Evolutionary conservation across 2,329 filamentous ascomycete genomes (phyloP).

Genomic region (Talaromyces sp.): DNA sequence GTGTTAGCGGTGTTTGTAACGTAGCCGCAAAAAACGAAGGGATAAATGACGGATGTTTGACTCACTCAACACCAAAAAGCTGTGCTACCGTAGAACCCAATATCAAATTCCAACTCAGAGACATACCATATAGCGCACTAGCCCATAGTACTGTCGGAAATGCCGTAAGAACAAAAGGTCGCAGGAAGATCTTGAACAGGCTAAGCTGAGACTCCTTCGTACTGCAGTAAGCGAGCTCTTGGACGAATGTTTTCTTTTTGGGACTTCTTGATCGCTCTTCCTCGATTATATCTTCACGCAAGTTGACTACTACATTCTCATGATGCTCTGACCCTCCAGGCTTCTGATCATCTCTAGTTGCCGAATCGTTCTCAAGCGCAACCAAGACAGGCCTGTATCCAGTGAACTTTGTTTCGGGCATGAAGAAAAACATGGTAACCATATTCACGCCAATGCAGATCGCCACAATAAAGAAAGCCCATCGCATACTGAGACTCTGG

Average conservation of each 20-base stretch:
- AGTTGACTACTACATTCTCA: neutral
- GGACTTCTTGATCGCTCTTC: neutral
- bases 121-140: neutral
- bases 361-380: neutral
- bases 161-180: neutral
- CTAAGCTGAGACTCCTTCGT: neutral
- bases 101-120: neutral
- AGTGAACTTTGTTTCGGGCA: neutral
- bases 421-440: neutral
- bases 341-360: neutral
- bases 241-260: neutral
- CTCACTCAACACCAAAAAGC: neutral
- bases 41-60: neutral
- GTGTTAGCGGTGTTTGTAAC: neutral
- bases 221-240: neutral
- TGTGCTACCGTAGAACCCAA: neutral
- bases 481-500: neutral
- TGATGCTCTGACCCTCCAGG: neutral
- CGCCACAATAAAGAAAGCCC: neutral
- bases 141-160: neutral
- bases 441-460: neutral
- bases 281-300: neutral
- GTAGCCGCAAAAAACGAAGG: no score
- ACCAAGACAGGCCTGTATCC: neutral
- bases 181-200: neutral